Evolutionary conservation across 805 yeast genomes (phyloP).

Genomic region (Phaffomyces antillensis): DNA sequence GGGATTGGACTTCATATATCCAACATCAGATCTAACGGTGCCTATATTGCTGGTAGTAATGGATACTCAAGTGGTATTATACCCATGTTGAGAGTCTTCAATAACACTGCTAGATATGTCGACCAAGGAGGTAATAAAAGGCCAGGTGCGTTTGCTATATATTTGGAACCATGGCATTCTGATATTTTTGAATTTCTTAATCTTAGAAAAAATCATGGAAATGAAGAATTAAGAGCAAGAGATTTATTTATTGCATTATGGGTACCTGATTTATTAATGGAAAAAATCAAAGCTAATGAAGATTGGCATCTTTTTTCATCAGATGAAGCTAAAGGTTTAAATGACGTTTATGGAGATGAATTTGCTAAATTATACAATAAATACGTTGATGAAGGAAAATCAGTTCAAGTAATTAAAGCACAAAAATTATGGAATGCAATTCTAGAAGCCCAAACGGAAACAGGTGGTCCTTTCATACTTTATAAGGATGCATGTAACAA

Average conservation of each 20-base stretch:
- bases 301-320: conserved; percentile 93
- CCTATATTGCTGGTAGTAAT: conserved; percentile 86
- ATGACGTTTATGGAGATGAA: conserved; percentile 80
- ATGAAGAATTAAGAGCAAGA: conserved; percentile 89
- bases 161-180: conserved; percentile 96
- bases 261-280: conserved; percentile 94
- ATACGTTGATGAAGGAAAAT: conserved; percentile 69
- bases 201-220: conserved; percentile 89
- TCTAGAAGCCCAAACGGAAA: conserved; percentile 89
- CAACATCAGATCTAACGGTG: conserved; percentile 83
- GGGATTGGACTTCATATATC: conserved; percentile 90
- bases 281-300: conserved; percentile 68
- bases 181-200: conserved; percentile 86
- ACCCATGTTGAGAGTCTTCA: conserved; percentile 93
- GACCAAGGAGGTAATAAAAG: conserved; percentile 98
- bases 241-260: conserved; percentile 91
- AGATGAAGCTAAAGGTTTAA: conserved; percentile 78
- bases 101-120: conserved; percentile 93
- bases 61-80: conserved; percentile 90
- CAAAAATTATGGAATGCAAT: conserved; percentile 89
- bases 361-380: conserved; percentile 63
- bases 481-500: conserved; percentile 89
- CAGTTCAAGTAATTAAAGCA: conserved; percentile 66
- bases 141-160: conserved; percentile 95
- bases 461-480: conserved; percentile 93